A percentile compares a stretch with the other conserved stretches of the same genome.
These are phyloP conservation scores for Oryza coarctata DNA, from an alignment of 176 grass and related monocot genomes.

Conservation along the genomic window DNA sequence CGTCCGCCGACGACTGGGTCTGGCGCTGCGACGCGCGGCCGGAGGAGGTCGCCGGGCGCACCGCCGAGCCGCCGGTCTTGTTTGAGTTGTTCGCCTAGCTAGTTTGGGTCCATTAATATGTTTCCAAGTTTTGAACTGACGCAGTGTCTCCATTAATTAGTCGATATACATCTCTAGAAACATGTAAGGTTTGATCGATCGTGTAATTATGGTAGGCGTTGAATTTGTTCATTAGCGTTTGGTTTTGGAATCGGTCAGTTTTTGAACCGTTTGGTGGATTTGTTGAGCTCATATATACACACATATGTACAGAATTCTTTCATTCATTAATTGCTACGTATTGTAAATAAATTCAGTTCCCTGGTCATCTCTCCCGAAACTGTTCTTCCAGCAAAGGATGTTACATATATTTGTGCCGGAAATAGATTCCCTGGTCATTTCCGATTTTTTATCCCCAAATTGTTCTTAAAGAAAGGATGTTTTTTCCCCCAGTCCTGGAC, in stretches of 20 bases:
- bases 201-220: not conserved
- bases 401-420: not conserved
- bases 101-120: no score
- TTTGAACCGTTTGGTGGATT: not conserved
- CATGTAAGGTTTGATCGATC: not conserved
- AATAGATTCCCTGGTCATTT: no score
- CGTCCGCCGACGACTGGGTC: slow-evolving; percentile 25
- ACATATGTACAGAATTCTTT: not conserved
- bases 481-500: not conserved
- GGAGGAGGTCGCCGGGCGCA: not conserved
- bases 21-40: not conserved
- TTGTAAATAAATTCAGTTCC: not conserved
- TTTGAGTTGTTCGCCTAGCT: slow-evolving; percentile 40
- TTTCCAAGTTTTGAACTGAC: not conserved
- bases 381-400: not conserved
- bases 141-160: not conserved
- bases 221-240: not conserved
- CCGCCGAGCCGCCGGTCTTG: slow-evolving; percentile 13
- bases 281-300: not conserved
- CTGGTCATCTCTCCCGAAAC: not conserved
- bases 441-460: no score
- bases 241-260: not conserved
- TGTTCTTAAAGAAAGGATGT: no score
- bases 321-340: no score
- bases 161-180: not conserved